Percentiles rank a stretch among this genome's conserved stretches.
Evolutionary conservation across 768 basidiomycete genomes (phyloP).

Genomic region (Boletus subparvulus): DNA sequence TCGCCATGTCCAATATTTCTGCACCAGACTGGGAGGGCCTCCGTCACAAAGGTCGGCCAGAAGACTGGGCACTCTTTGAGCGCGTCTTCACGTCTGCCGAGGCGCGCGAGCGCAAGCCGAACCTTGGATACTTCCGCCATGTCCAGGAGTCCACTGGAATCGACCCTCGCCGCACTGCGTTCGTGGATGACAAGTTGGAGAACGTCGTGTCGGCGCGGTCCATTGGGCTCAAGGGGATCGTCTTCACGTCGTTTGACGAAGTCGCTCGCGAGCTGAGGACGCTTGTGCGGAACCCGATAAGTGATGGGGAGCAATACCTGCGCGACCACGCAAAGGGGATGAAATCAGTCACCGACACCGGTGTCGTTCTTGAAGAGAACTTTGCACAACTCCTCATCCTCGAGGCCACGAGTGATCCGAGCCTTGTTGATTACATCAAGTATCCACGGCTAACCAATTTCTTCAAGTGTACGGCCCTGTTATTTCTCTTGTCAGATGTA

Average conservation of each 20-base stretch:
- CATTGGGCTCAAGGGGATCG: constrained; percentile 19
- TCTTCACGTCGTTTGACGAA: constrained; percentile 18
- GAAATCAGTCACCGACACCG: constrained; percentile 17
- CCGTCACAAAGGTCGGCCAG: constrained; percentile 4
- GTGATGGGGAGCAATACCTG: constrained; percentile 16
- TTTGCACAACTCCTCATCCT: constrained; percentile 23
- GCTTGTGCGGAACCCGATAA: constrained; percentile 15
- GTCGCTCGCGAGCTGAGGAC: constrained; percentile 14
- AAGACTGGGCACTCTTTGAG: constrained; percentile 24
- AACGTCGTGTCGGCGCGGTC: constrained; percentile 21
- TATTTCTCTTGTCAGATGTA: not conserved
- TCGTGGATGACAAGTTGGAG: constrained; percentile 26
- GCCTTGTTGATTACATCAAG: constrained; percentile 18
- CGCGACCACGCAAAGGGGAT: constrained; percentile 12
- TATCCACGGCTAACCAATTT: constrained; percentile 23
- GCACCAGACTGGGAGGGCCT: constrained; percentile 23
- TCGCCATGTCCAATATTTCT: constrained; percentile 26
- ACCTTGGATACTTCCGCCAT: constrained; percentile 18
- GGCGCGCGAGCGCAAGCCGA: constrained; percentile 19
- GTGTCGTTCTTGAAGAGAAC: constrained; percentile 19
- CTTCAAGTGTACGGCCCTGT: constrained; percentile 12
- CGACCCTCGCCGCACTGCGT: constrained; percentile 19
- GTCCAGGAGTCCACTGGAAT: constrained; percentile 17
- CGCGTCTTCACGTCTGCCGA: constrained; percentile 20
- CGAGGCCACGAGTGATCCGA: constrained; percentile 14